Base-by-base conservation (phyloP, 352 stramenopile genomes). In the Plasmopara viticola region DNA sequence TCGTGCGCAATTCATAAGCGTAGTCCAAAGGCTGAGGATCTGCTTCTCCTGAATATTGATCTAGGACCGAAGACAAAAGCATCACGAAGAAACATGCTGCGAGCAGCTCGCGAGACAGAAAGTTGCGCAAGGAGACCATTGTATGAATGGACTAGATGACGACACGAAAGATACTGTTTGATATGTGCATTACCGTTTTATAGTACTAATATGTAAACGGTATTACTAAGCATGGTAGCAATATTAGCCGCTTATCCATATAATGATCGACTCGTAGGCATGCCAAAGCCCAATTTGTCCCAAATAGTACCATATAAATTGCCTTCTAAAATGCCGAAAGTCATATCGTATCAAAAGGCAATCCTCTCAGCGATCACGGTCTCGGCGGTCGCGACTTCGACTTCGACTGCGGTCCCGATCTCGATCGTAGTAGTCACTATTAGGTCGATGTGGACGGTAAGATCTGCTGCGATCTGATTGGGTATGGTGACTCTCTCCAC, bases 41-140 rank as follows among this genome's bases (percentile, higher is more conserved):
- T 44, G 74, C 66, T 13, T 72, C 54, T 13, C 60, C 59, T 12
- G 68, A 67, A 53, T 71, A 65, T 15, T 82, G 70, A 53, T 84
- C 74, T 31, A 86, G 43, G 2, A 64, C 63, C 0, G 68, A 72
- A 47, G 74, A 83, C 39, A 86, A 41, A 12, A 86, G 63, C 58
- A 75, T 78, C 15, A 75, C 64, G 46, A 75, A 59, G 41, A 84
- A 68, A 48, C 64, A 69, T 40, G 64, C 49, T n/a, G 72, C 60
- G 13, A 84, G 62, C 45, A 86, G 50, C 44, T 64, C 68, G 30
- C 64, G 68, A 28, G 74, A 74, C 31, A 86, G 33, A 49, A 81
- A 66, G 45, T 65, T 62, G 44, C 64, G 38, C 45, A 50, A 39
- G 33, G 18, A 40, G 8, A 41, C 29, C 18, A 41, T 53, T 25